These are phyloP conservation scores for Microbotryum saponariae DNA, from an alignment of 1,284 basidiomycete species.

Conservation along the genomic window DNA sequence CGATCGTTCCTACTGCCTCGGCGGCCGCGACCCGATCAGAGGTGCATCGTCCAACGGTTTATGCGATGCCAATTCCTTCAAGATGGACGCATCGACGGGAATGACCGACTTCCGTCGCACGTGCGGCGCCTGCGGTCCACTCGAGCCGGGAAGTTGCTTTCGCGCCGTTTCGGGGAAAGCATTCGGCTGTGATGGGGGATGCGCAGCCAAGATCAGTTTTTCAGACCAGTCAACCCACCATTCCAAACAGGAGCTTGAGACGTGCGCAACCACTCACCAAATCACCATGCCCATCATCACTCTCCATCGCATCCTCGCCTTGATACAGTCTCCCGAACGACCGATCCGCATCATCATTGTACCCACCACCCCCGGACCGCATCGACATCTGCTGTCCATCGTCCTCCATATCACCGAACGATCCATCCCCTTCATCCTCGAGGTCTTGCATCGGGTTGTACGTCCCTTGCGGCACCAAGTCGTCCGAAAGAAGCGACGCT, in stretches of 20 bases:
- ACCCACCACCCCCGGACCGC: background rate
- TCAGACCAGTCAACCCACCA: background rate
- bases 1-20: background rate
- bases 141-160: constrained; percentile 9
- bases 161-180: constrained; percentile 25
- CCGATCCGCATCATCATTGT: background rate
- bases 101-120: constrained; percentile 41
- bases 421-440: background rate
- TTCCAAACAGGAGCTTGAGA: background rate
- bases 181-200: constrained; percentile 12
- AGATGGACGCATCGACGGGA: constrained; percentile 41
- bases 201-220: background rate
- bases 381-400: background rate
- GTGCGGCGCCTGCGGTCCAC: constrained; percentile 18
- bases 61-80: constrained; percentile 41
- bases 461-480: constrained; percentile 25
- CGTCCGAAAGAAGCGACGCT: constrained; percentile 17
- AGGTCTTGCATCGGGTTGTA: constrained; percentile 27
- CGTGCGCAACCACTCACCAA: constrained; percentile 12
- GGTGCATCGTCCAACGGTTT: constrained; percentile 35
- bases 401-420: constrained; percentile 30
- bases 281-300: constrained; percentile 18
- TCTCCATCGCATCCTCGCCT: background rate
- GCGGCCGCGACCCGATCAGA: constrained; percentile 5
- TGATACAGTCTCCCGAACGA: background rate